phyloP scores from a whole-genome alignment of 2,329 filamentous ascomycete genomes.

The Fusarium paranaense region DNA sequence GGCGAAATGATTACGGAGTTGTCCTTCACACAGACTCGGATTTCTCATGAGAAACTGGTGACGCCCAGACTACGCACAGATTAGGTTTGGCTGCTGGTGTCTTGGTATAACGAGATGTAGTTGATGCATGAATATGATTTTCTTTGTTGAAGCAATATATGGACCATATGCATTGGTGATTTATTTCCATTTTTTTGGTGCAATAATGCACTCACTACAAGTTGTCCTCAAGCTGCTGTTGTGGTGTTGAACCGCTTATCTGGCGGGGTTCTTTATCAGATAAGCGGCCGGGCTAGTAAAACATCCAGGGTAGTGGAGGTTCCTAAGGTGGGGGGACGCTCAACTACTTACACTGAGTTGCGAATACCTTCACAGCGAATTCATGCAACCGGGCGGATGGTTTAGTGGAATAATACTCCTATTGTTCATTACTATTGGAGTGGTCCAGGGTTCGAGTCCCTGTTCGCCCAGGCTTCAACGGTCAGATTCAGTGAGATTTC shows the following conservation, averaged over 20 bases:
- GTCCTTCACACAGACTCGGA: slow-evolving; percentile 23
- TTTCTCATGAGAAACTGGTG: slow-evolving; percentile 21
- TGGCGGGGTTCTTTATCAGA: neutral
- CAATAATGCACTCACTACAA: neutral
- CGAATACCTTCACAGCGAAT: neutral
- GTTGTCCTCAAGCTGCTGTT: neutral
- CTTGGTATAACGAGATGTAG: neutral
- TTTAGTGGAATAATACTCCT: neutral
- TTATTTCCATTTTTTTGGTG: neutral
- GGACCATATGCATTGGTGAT: neutral
- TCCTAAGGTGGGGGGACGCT: neutral
- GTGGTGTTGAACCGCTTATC: neutral
- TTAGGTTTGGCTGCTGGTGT: neutral
- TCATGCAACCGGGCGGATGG: neutral
- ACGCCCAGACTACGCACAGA: slow-evolving; percentile 10
- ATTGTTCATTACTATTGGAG: neutral
- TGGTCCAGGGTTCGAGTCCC: neutral
- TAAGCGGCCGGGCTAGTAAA: neutral
- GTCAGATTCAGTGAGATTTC: neutral
- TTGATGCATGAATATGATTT: neutral
- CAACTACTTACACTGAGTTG: neutral
- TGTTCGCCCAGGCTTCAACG: neutral
- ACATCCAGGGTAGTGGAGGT: neutral
- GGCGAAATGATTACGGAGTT: slow-evolving; percentile 46
- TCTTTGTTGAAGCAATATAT: neutral